A percentile compares a stretch with the other conserved stretches of the same genome.
These are phyloP conservation scores for Pseudogymnoascus sp. DNA, from an alignment of 2,329 filamentous ascomycete genomes.

Conservation along the genomic window DNA sequence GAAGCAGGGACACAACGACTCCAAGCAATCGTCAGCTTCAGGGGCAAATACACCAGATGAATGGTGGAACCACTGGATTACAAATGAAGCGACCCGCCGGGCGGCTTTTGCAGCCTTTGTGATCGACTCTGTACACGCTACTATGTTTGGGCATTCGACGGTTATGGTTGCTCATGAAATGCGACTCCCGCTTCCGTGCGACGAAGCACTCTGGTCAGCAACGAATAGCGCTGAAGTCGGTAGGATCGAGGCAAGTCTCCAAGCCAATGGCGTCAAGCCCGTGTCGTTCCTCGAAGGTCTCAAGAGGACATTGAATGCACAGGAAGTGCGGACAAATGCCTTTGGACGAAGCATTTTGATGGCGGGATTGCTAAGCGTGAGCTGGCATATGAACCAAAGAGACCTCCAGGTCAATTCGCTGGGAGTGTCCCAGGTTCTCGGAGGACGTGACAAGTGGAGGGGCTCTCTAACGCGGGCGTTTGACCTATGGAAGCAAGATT, in stretches of 20 bases:
- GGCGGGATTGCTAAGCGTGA: constrained; percentile 86
- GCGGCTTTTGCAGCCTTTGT: constrained; percentile 92
- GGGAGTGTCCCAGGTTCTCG: constrained; percentile 68
- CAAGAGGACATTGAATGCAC: constrained; percentile 79
- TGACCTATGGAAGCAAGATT: constrained; percentile 88
- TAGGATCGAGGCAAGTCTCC: constrained; percentile 70
- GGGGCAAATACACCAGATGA: constrained; percentile 69
- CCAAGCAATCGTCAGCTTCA: constrained; percentile 53
- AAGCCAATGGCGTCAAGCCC: constrained; percentile 73
- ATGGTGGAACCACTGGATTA: constrained; percentile 95
- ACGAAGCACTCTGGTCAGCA: constrained; percentile 87
- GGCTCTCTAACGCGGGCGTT: constrained; percentile 78
- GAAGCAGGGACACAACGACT: constrained; percentile 38
- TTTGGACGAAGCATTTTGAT: constrained; percentile 92
- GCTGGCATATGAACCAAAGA: constrained; percentile 95
- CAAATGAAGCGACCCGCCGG: constrained; percentile 79
- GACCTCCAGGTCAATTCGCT: constrained; percentile 88
- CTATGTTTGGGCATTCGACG: constrained; percentile 95
- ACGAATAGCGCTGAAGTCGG: constrained; percentile 80
- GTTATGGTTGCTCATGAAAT: constrained; percentile 97
- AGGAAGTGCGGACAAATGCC: constrained; percentile 80
- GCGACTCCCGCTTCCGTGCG: constrained; percentile 81
- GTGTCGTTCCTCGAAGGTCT: constrained; percentile 84
- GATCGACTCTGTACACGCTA: constrained; percentile 90
- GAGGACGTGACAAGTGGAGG: constrained; percentile 86